phyloP scores from a whole-genome alignment of 495 filamentous ascomycete species.

The Talaromyces proteolyticus region DNA sequence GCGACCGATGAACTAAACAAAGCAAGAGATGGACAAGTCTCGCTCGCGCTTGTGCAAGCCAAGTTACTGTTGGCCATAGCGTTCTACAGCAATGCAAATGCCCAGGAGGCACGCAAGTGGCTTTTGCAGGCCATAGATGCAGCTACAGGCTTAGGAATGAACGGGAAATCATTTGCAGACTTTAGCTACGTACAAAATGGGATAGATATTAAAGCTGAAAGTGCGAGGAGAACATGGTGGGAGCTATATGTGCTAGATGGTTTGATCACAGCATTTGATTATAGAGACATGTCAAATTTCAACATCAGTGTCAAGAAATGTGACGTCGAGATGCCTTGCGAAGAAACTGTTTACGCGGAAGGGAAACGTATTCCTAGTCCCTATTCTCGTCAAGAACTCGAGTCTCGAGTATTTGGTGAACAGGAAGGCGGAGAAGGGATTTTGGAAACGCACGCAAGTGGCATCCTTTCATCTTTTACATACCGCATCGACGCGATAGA shows the following conservation, averaged over 20 bases:
- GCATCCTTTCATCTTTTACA: conserved; percentile 31
- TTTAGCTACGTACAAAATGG: conserved; percentile 15
- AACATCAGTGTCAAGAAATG: conserved; percentile 24
- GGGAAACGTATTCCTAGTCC: conserved; percentile 22
- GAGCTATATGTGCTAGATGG: conserved; percentile 34
- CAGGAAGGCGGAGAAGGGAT: conserved; percentile 15
- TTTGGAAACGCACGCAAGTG: neutral
- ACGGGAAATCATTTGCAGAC: conserved; percentile 24
- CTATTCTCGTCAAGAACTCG: conserved; percentile 26
- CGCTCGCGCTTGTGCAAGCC: conserved; percentile 31
- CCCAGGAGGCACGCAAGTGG: conserved; percentile 21
- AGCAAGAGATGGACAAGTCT: neutral
- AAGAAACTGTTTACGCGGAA: conserved; percentile 27
- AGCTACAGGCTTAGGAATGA: conserved; percentile 32
- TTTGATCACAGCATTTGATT: conserved; percentile 24
- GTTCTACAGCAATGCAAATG: conserved; percentile 28
- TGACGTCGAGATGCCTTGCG: conserved; percentile 33
- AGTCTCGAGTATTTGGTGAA: conserved; percentile 26
- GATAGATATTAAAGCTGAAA: conserved; percentile 25
- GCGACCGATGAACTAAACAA: neutral
- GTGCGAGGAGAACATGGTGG: conserved; percentile 37
- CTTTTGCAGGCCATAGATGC: conserved; percentile 26
- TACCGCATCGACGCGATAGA: conserved; percentile 37
- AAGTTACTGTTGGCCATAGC: conserved; percentile 31
- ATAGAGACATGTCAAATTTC: conserved; percentile 16